Evolutionary conservation across 2,329 filamentous ascomycete species (phyloP), one percentile per base, ranked within the genome.

Genomic region (Aureobasidium subglaciale): DNA sequence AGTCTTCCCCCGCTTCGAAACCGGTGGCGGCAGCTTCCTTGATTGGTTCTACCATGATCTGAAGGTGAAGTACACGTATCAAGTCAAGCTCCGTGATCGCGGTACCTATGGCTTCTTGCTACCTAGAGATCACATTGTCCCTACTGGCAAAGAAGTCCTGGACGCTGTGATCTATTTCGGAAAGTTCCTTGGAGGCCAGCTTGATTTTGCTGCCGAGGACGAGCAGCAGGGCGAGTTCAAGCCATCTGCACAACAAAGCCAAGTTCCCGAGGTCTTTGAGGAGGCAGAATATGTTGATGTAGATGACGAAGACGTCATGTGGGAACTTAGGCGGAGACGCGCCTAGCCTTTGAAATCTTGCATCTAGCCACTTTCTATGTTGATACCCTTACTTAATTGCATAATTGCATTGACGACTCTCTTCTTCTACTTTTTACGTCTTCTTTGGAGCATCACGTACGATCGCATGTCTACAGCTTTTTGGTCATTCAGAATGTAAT

Each of bases 1-100:
- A 54, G 59, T 73, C 5, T 71, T 76, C 20, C 75, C 76, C 3
- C 76, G 83, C 35, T 81, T 91, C 59, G 88, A 93, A 67, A 81
- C 81, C 0, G 83, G 85, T 3, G 91, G 92, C 35, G 92, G 92
- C 2, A 91, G 88, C 46, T 89, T 88, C 1, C 83, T 97, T 38
- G 93, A 97, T 71, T 97, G 88, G 84, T 96, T 99, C 71, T 96
- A 95, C 68, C 88, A 95, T 63, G 87, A 95, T 64, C 72, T 97
- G 59, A 76, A 79, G 43, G 88, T 92, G 16, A 84, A 83, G 60
- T 95, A 89, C 68, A 88, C 90, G 57, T 97, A 95, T 69, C 93
- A 97, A 75, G 86, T 93, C 72, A 97, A 97, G 73, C 76, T 99
- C 25, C 80, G 93, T 46, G 93, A 99, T 68, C 93, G 88, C 0